These are phyloP conservation scores for Colletotrichum sp. DNA, from an alignment of 2,329 filamentous ascomycete genomes.

Conservation along the genomic window DNA sequence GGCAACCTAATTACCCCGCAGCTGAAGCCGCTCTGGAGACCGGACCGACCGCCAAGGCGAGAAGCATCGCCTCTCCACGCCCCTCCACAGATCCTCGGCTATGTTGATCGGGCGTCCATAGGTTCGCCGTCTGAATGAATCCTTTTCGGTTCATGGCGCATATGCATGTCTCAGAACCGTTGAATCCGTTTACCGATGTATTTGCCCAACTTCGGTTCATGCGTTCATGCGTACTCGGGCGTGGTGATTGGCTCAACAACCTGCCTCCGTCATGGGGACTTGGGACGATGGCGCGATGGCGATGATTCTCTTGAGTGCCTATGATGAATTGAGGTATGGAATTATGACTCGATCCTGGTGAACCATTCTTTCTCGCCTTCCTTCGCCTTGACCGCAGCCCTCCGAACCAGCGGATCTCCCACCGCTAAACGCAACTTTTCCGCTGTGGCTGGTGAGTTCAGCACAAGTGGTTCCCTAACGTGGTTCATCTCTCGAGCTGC, in stretches of 20 bases:
- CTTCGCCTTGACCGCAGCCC: background rate
- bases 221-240: background rate
- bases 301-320: background rate
- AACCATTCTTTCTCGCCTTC: background rate
- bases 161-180: background rate
- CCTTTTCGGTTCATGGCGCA: background rate
- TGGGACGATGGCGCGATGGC: background rate
- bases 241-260: background rate
- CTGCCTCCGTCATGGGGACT: background rate
- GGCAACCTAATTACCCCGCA: background rate
- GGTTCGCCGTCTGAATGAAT: background rate
- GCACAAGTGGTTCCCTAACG: background rate
- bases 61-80: background rate
- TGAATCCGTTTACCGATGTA: background rate
- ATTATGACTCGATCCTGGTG: background rate
- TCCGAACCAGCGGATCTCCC: background rate
- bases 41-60: background rate
- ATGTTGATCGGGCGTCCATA: background rate
- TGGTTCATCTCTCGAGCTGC: background rate
- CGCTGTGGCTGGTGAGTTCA: background rate
- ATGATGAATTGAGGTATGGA: background rate
- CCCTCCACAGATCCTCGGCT: background rate
- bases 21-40: background rate
- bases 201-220: background rate
- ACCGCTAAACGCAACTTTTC: background rate